A percentile compares a stretch with the other conserved stretches of the same genome.
phyloP scores from a whole-genome alignment of 352 stramenopile genomes.

The Aphanomyces stellatus region DNA sequence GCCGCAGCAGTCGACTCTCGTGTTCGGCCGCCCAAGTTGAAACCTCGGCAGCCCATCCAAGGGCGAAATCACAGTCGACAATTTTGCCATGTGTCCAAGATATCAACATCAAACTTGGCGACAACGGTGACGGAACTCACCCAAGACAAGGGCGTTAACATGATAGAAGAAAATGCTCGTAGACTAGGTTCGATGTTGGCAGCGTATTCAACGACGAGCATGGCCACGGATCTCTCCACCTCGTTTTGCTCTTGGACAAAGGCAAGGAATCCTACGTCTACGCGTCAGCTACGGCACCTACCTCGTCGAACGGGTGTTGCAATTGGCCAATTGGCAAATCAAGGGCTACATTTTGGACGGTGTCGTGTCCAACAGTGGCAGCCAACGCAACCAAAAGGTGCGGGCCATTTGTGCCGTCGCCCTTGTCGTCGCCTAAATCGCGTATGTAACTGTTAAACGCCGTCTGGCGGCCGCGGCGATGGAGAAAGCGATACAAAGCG shows the following conservation, averaged over 20 bases:
- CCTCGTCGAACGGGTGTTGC: conserved; percentile 36
- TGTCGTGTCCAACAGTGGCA: conserved; percentile 25
- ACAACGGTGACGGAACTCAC: conserved; percentile 20
- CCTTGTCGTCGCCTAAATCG: too few relatives aligned
- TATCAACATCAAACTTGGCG: conserved; percentile 30
- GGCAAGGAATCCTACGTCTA: conserved; percentile 33
- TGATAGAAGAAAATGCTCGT: not conserved
- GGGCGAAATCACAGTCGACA: conserved; percentile 17
- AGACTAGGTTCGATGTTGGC: conserved; percentile 17
- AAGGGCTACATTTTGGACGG: conserved; percentile 50
- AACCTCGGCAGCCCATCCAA: conserved; percentile 26
- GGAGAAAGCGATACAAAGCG: too few relatives aligned
- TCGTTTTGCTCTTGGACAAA: conserved; percentile 22
- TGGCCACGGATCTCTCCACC: conserved; percentile 27
- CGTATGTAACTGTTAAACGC: too few relatives aligned
- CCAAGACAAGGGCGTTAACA: not conserved
- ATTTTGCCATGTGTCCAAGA: conserved; percentile 34
- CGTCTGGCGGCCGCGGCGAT: too few relatives aligned
- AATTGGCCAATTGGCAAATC: conserved; percentile 29
- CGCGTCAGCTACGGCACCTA: conserved; percentile 70
- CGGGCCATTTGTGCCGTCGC: conserved; percentile 33
- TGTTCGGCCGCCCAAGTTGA: conserved; percentile 32
- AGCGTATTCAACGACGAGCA: conserved; percentile 40
- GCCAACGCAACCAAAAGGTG: conserved; percentile 22
- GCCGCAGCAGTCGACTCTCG: conserved; percentile 32